Conservation (phyloP, 2,329 filamentous ascomycete genomes). For the Pseudogymnoascus sp. region DNA sequence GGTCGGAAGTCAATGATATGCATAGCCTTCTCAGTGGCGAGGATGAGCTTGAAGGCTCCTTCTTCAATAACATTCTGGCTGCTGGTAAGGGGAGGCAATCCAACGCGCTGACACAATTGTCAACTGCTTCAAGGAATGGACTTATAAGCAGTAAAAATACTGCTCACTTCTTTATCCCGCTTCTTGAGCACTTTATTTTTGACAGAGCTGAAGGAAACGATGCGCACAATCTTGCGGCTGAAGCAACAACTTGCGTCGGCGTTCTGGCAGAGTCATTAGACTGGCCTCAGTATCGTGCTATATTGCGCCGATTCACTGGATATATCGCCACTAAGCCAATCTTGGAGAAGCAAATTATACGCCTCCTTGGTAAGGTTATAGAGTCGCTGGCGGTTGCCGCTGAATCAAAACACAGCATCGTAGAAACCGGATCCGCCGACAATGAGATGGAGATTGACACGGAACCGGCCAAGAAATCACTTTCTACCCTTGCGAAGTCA, state of each 20-base stretch:
- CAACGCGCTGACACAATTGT: slow-evolving; percentile 70
- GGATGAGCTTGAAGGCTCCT: slow-evolving; percentile 53
- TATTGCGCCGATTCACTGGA: slow-evolving; percentile 73
- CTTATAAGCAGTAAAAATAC: slow-evolving; percentile 69
- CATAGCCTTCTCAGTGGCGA: slow-evolving; percentile 57
- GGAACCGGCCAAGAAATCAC: slow-evolving; percentile 22
- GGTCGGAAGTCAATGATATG: slow-evolving; percentile 67
- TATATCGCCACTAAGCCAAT: slow-evolving; percentile 76
- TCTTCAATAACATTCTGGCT: slow-evolving; percentile 88
- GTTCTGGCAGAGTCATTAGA: slow-evolving; percentile 66
- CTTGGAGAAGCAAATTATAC: slow-evolving; percentile 75
- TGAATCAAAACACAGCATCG: slow-evolving; percentile 26
- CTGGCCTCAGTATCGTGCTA: slow-evolving; percentile 82
- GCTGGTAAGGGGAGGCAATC: slow-evolving; percentile 81
- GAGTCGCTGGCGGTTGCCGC: slow-evolving; percentile 60
- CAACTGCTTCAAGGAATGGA: slow-evolving; percentile 54
- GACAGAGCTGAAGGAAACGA: slow-evolving; percentile 64
- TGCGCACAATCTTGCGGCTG: slow-evolving; percentile 77
- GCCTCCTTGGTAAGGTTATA: slow-evolving; percentile 70
- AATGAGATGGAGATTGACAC: slow-evolving; percentile 36
- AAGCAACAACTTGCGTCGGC: slow-evolving; percentile 74
- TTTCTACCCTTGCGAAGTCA: slow-evolving; percentile 47
- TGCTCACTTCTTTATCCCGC: slow-evolving; percentile 77
- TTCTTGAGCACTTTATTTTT: slow-evolving; percentile 91
- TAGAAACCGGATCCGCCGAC: slow-evolving; percentile 26